Evolutionary conservation across 2,329 filamentous ascomycete genomes (phyloP).

Genomic region (Aspergillus texensis): DNA sequence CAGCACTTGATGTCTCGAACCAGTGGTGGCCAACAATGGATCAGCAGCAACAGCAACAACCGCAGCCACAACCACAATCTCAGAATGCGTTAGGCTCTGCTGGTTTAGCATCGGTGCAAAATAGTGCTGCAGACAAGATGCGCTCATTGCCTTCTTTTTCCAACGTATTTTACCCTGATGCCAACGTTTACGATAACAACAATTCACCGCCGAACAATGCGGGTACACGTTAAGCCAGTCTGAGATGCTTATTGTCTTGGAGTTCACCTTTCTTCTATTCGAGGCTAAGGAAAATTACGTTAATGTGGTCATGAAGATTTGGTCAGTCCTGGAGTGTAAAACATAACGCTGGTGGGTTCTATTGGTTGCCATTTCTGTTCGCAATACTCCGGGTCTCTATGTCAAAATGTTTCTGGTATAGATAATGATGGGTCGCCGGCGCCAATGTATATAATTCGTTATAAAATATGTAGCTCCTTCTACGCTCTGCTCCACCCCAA

Average conservation of each 20-base stretch:
- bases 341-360: not conserved
- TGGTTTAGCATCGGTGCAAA: slow-evolving; percentile 22
- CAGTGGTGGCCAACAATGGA: slow-evolving; percentile 44
- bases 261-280: not conserved
- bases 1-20: slow-evolving; percentile 47
- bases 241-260: not conserved
- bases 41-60: slow-evolving; percentile 32
- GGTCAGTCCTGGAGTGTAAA: not conserved
- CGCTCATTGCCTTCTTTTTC: slow-evolving; percentile 18
- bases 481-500: not conserved
- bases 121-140: slow-evolving; percentile 18
- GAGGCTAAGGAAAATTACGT: not conserved
- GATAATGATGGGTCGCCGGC: not conserved
- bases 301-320: not conserved
- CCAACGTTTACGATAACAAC: slow-evolving; percentile 18
- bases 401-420: not conserved
- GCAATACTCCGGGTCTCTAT: not conserved
- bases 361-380: not conserved
- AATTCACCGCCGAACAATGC: not conserved
- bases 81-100: slow-evolving; percentile 26
- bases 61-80: slow-evolving; percentile 23
- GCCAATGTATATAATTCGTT: not conserved
- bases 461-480: not conserved
- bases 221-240: not conserved
- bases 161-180: slow-evolving; percentile 18